Evolutionary conservation across 2,329 filamentous ascomycete genomes (phyloP), one percentile per base, ranked within the genome.

Genomic region (Pseudohalonectria lignicola): DNA sequence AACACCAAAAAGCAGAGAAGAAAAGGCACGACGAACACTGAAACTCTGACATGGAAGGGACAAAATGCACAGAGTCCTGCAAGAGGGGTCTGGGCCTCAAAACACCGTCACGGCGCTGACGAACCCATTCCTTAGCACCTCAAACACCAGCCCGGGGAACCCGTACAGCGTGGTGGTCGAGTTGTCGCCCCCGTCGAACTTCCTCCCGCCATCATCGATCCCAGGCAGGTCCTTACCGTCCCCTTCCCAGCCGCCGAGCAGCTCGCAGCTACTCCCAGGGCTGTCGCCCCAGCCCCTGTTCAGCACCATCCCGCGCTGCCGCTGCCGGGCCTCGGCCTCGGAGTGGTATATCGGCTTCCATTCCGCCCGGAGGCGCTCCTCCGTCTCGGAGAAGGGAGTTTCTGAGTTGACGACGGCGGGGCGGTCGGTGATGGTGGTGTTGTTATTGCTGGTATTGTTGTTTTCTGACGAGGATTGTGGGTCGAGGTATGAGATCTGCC

Each of bases 211-310:
- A 46, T 37, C 35, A 2, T n/a, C 11, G 61, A 49, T 52, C 23
- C 39, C 19, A 23, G 20, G 21, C 16, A 23, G 18, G 18, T 35
- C 31, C 32, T 33, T 42, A 8, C 20, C 29, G 46, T 75, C 81
- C 49, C 92, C 86, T 56, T 94, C 87, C 82, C 86, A 94, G 1
- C 82, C 83, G 5, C 85, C 86, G 1, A 92, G 68, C 40, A 87
- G 72, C 58, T 94, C 87, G 47, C 84, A 85, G 53, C 86, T 94
- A 54, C 84, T 93, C 18, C 87, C 86, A 0, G 88, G 87, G 48
- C 85, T 94, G 49, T 93, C 86, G 17, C 86, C 86, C 84, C 86
- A 93, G 23, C 86, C 88, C 38, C 88, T 71, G 54, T 94, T 94
- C 30, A 94, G 65, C 7, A 92, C 84, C 87, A 94, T 94, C n/a